Evolutionary conservation across 2,329 filamentous ascomycete species (phyloP), one percentile per base, ranked within the genome.

Genomic region (Ophiosphaerella korrae): DNA sequence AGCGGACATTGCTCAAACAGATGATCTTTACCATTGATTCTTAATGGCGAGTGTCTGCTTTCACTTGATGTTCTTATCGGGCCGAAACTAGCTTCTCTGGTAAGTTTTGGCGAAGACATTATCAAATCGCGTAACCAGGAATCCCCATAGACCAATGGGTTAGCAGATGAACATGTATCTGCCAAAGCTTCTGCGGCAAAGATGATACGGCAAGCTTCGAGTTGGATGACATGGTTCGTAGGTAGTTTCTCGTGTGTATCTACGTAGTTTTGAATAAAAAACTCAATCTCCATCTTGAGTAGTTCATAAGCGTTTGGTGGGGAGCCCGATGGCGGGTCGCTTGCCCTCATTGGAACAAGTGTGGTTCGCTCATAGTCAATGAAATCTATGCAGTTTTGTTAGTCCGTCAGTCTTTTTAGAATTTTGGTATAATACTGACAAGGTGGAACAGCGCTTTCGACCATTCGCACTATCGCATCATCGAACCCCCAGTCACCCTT

Each of bases 201-300:
- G n/a, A 67, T 60, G 18, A 67, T 60, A 14, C 64, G 62, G 24
- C 64, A 67, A 1, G 63, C 64, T 34, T 67, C 64, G 24, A 62
- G 52, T 37, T 66, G 64, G 37, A 67, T 64, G 4, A 49, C 51
- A 8, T 63, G 46, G 9, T 66, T 60, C 1, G 54, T 52, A 2
- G 63, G 64, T n/a, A 67, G 42, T 16, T 47, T 57, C 1, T 59
- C 56, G 3, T 50, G 49, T 1, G 48, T 55, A n/a, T 64, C 60
- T n/a, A 63, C 62, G 34, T 58, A 58, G 1, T 50, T 56, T 26
- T 65, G 66, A 8, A 62, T 61, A 24, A 57, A 61, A 37, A 53
- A 56, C 8, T 64, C 63, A 1, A 60, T 50, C n/a, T 67, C 64
- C 4, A 64, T 44, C 34, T 66, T 66, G 23, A 67, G 52, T 9